Evolutionary conservation across 1,284 basidiomycete genomes (phyloP), one percentile per base, ranked within the genome.

Genomic region (Agroathelia rolfsii): DNA sequence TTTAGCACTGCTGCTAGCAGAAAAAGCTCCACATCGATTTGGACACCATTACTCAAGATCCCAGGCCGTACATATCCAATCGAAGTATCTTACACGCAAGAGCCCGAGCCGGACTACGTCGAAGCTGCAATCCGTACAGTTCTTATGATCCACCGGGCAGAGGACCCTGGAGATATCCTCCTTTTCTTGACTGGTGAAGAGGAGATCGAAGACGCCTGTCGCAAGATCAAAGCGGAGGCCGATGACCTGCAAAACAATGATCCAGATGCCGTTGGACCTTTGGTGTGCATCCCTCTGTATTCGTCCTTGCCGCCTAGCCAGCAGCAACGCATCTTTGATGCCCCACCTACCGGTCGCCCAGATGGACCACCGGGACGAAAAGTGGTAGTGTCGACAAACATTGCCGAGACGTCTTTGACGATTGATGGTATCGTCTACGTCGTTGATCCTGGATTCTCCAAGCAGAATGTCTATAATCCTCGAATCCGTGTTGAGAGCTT

Each of bases 391-490:
- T 89, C 90, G 9, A 98, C 95, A 21, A 98, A 98, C 58, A 94
- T 98, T 41, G 95, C 95, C 6, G 94, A 98, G 60, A 98, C 95
- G 0, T 95, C 90, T 7, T 62, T 98, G 22, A 99, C 94, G 2
- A 97, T 99, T 41, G 94, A 97, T 47, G 95, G 94, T 15, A 97
- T 99, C 50, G 92, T 98, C 9, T 99, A 97, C 51, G 94, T 98
- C 37, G 90, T 98, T 27, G 94, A 98, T 54, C 92, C 95, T 0
- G 94, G 94, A 0, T 94, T 95, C 64, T 90, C 87, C 7, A 94
- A 96, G 60, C 88, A 96, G 60, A 97, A 93, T 53, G 87, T 96
- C 33, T 96, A 96, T 64, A 95, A 95, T 54, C 92, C 92, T 0
- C 75, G 93, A 19, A 95, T 97, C 46, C 78, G 95, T 42, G 92